phyloP scores from a whole-genome alignment of 228 moss, liverwort and hornwort genomes.

The Sphagnum fallax region DNA sequence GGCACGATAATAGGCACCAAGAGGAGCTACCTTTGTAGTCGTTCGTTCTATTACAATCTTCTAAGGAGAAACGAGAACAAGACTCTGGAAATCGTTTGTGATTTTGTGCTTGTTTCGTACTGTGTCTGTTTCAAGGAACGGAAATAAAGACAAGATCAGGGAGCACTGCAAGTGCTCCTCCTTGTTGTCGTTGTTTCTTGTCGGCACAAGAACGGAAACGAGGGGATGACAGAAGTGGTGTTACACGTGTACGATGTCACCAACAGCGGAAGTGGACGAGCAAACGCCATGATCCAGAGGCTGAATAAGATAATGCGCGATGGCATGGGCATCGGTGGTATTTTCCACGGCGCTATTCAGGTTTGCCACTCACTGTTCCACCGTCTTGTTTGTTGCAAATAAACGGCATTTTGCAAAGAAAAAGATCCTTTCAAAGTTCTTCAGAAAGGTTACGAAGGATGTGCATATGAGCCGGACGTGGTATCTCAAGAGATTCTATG shows the following conservation, averaged over 20 bases:
- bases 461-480: background rate
- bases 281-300: slow-evolving; percentile 82
- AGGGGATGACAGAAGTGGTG: slow-evolving; percentile 67
- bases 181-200: too few species aligned
- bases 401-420: background rate
- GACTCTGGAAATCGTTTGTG: too few species aligned
- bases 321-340: slow-evolving; percentile 92
- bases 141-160: too few species aligned
- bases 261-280: slow-evolving; percentile 80
- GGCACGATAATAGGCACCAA: too few species aligned
- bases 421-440: background rate
- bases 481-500: background rate
- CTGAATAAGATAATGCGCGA: slow-evolving; percentile 96
- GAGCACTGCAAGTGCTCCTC: too few species aligned
- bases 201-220: background rate
- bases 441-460: background rate
- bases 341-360: slow-evolving; percentile 98
- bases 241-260: slow-evolving; percentile 97
- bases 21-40: too few species aligned
- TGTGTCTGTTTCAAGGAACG: too few species aligned
- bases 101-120: too few species aligned
- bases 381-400: background rate
- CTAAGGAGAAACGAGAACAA: too few species aligned
- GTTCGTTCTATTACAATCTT: too few species aligned
- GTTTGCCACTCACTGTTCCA: slow-evolving; percentile 22